phyloP scores from a whole-genome alignment of 306 rosid species.

The Acacia confusa region DNA sequence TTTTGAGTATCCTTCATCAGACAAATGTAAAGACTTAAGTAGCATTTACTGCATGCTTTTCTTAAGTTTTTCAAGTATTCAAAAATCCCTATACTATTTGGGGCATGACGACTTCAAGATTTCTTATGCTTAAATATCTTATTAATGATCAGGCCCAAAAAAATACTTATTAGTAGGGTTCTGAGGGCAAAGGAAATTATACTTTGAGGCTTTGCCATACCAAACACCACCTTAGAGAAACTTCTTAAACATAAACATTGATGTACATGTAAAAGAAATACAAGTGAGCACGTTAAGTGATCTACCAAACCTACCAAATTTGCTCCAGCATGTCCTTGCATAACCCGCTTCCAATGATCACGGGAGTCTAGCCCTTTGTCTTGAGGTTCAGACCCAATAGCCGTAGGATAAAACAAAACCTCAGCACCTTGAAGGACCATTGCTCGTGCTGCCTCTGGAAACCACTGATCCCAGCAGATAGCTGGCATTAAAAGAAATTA shows the following conservation, averaged over 20 bases:
- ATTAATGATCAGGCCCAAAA: neutral
- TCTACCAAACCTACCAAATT: slow-evolving; percentile 60
- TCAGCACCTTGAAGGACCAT: slow-evolving; percentile 99
- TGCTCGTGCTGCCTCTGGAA: slow-evolving; percentile 95
- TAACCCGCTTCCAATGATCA: slow-evolving; percentile 92
- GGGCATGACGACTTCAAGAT: neutral
- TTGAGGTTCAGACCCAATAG: slow-evolving; percentile 97
- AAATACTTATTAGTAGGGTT: neutral
- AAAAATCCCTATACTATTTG: neutral
- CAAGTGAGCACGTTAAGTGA: neutral
- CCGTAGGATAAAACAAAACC: slow-evolving; percentile 92
- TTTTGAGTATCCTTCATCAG: neutral
- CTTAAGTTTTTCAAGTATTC: neutral
- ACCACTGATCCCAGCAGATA: slow-evolving; percentile 99
- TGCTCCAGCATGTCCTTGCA: slow-evolving; percentile 99
- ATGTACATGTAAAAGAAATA: neutral
- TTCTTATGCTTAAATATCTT: neutral
- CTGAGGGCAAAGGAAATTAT: neutral
- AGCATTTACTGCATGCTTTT: neutral
- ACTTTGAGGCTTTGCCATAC: neutral
- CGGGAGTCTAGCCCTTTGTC: slow-evolving; percentile 79
- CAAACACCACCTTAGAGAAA: neutral
- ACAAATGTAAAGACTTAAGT: slow-evolving; percentile 5
- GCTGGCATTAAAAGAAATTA: slow-evolving; percentile 51
- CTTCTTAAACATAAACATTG: slow-evolving; percentile 1